phyloP scores from a whole-genome alignment of 139 green algal genomes.

The Volvox reticuliferus region DNA sequence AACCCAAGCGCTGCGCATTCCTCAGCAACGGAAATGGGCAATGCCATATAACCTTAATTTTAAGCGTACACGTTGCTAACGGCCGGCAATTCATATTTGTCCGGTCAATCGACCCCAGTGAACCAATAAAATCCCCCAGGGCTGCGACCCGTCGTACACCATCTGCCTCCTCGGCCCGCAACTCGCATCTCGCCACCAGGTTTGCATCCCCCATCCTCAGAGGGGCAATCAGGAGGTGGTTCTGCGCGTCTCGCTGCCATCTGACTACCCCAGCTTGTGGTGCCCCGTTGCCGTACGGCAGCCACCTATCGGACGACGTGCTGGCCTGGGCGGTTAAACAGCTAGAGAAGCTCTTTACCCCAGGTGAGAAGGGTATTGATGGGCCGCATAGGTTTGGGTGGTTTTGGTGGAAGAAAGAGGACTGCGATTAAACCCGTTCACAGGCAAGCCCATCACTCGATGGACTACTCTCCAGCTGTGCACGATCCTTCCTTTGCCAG shows the following conservation, averaged over 20 bases:
- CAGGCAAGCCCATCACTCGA: no score
- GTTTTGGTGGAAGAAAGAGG: no score
- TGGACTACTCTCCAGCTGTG: no score
- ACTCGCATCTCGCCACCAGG: constrained; percentile 33
- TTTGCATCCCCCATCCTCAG: constrained; percentile 56
- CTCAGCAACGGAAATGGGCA: background rate
- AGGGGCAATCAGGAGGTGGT: constrained; percentile 42
- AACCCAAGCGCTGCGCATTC: background rate
- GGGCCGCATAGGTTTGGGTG: no score
- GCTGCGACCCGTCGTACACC: background rate
- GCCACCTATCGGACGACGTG: constrained; percentile 52
- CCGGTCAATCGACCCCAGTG: background rate
- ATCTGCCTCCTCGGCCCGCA: no score
- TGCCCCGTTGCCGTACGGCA: constrained; percentile 59
- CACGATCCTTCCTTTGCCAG: no score
- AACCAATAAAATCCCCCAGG: no score
- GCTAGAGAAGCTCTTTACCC: constrained; percentile 65
- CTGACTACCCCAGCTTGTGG: constrained; percentile 68
- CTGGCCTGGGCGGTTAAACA: constrained; percentile 49
- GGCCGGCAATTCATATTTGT: background rate
- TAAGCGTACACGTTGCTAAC: background rate
- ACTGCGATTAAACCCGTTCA: no score
- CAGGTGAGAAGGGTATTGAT: background rate
- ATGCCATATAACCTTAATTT: background rate
- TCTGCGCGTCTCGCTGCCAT: constrained; percentile 63